Percentiles rank a stretch among this genome's conserved stretches.
These are phyloP conservation scores for Hirschfeldia incana DNA, from an alignment of 345 rosid genomes.

Conservation along the genomic window DNA sequence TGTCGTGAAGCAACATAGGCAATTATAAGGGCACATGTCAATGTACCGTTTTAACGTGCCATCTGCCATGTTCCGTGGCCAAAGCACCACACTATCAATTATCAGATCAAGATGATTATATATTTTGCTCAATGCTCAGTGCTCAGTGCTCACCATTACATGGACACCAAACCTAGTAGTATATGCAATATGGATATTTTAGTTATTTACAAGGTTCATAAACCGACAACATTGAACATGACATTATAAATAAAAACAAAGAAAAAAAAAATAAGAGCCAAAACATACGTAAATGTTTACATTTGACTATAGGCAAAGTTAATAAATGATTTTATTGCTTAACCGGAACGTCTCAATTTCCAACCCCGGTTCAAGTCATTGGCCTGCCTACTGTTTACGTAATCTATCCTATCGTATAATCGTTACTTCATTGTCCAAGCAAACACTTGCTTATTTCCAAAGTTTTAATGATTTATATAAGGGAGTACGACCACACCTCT, in stretches of 20 bases:
- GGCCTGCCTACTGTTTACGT: neutral
- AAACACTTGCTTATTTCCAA: neutral
- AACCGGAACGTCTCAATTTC: slow-evolving; percentile 6
- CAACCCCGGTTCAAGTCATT: neutral
- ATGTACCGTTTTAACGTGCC: slow-evolving; percentile 29
- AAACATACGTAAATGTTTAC: neutral
- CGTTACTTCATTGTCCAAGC: slow-evolving; percentile 7
- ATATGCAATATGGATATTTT: slow-evolving; percentile 19
- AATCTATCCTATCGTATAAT: neutral
- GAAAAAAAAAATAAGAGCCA: neutral
- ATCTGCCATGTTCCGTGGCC: slow-evolving; percentile 34
- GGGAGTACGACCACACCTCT: neutral
- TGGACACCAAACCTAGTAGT: neutral
- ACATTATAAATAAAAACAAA: neutral
- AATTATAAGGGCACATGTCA: slow-evolving; percentile 39
- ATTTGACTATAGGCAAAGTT: neutral
- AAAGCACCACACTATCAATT: slow-evolving; percentile 21
- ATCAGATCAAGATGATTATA: neutral
- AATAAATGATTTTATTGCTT: slow-evolving; percentile 6
- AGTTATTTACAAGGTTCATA: neutral
- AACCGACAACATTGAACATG: neutral
- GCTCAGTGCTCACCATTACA: neutral
- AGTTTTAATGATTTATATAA: neutral
- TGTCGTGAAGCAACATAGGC: slow-evolving; percentile 24
- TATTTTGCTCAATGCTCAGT: neutral